phyloP scores from a whole-genome alignment of 441 rosid genomes.

The Lepidium campestre region DNA sequence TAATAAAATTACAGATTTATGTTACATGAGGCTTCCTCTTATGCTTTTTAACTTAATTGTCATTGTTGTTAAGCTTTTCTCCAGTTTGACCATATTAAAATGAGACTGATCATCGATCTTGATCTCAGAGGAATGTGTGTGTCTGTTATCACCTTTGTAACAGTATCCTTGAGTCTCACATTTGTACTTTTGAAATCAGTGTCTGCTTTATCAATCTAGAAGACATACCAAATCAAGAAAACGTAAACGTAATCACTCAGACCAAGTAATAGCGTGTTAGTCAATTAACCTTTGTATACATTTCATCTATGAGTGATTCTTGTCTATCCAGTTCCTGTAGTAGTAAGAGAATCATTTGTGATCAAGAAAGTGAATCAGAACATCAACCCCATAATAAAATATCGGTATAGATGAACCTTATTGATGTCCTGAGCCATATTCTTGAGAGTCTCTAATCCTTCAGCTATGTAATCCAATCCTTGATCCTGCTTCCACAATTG shows the following conservation, averaged over 20 bases:
- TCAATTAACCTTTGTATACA: constrained; percentile 43
- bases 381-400: not conserved
- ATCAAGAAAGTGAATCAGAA: not conserved
- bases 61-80: constrained; percentile 53
- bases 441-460: constrained; percentile 57
- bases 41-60: constrained; percentile 51
- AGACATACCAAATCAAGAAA: not conserved
- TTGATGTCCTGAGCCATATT: constrained; percentile 53
- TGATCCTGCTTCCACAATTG: constrained; percentile 35
- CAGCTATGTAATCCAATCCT: constrained; percentile 52
- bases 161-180: constrained; percentile 49
- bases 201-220: constrained; percentile 50
- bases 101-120: not conserved
- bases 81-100: too few relatives aligned
- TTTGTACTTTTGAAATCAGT: constrained; percentile 50
- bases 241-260: not conserved
- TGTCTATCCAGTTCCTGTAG: constrained; percentile 55
- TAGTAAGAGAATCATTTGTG: not conserved
- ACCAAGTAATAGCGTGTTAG: not conserved
- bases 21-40: constrained; percentile 73
- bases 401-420: constrained; percentile 29
- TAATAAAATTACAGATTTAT: too few relatives aligned
- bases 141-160: constrained; percentile 36
- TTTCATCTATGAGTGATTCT: constrained; percentile 52
- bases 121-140: not conserved